These are phyloP conservation scores for Diaporthe humulicola DNA, from an alignment of 2,329 filamentous ascomycete species.

Conservation along the genomic window DNA sequence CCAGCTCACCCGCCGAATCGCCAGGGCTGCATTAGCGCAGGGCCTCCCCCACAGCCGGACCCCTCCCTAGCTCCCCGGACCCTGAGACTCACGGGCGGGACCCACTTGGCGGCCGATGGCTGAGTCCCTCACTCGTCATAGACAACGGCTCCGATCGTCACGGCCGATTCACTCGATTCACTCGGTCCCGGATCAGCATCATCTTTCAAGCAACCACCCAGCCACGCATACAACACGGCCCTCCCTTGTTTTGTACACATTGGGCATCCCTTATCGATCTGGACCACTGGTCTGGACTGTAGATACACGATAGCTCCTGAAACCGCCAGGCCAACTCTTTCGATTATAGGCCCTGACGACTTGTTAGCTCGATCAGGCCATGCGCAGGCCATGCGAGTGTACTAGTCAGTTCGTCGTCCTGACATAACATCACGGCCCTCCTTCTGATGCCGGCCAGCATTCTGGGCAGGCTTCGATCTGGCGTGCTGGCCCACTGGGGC, in stretches of 20 bases:
- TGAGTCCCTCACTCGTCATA: slow-evolving; percentile 6
- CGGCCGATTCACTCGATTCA: slow-evolving; percentile 26
- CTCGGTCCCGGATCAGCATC: slow-evolving; percentile 13
- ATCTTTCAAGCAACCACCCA: background rate
- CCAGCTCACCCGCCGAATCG: background rate
- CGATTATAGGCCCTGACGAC: slow-evolving; percentile 31
- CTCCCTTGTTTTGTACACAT: background rate
- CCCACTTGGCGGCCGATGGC: slow-evolving; percentile 22
- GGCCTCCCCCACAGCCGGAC: slow-evolving; percentile 8
- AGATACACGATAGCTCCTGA: background rate
- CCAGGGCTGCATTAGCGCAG: slow-evolving; percentile 20
- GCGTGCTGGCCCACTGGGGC: background rate
- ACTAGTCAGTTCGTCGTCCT: slow-evolving; percentile 10
- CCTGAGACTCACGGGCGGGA: background rate
- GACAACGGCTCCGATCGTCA: slow-evolving; percentile 28
- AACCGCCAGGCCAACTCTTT: background rate
- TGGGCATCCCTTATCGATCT: no score
- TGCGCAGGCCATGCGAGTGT: slow-evolving; percentile 19
- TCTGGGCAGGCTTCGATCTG: background rate
- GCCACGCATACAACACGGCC: no score
- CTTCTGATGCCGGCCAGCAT: no score
- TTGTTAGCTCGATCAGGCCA: slow-evolving; percentile 33
- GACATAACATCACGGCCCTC: background rate
- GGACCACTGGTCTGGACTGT: no score
- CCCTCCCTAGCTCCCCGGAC: slow-evolving; percentile 3